These are phyloP conservation scores for Cladosporium sp. DNA, from an alignment of 2,329 filamentous ascomycete species.

Conservation along the genomic window DNA sequence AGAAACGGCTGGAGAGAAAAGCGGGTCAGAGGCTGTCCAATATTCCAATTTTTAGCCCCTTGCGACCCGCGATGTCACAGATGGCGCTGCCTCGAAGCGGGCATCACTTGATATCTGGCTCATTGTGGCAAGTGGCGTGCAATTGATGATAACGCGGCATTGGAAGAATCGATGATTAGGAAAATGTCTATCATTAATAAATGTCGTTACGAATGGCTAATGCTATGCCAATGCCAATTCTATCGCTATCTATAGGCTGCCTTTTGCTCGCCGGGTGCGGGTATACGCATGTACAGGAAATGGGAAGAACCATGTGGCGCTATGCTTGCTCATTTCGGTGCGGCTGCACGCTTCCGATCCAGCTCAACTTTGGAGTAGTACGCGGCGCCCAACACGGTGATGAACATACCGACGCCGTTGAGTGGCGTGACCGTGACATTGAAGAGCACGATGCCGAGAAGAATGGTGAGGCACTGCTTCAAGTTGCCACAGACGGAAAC, in stretches of 20 bases:
- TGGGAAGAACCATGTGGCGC: background rate
- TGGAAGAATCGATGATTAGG: background rate
- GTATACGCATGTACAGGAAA: constrained; percentile 11
- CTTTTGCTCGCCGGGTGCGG: background rate
- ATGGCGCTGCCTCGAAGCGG: background rate
- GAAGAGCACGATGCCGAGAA: constrained; percentile 41
- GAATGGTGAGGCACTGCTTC: constrained; percentile 41
- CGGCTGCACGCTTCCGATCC: constrained; percentile 44
- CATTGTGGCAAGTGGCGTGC: background rate
- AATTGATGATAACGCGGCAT: background rate
- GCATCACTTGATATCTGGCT: background rate
- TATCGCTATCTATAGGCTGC: constrained; percentile 4
- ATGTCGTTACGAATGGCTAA: constrained; percentile 7
- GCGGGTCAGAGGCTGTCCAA: background rate
- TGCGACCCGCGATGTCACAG: background rate
- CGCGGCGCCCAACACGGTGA: constrained; percentile 58
- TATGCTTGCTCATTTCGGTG: constrained; percentile 8
- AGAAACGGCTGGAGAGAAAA: constrained; percentile 9
- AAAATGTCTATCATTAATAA: background rate
- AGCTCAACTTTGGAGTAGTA: constrained; percentile 61
- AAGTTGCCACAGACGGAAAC: constrained; percentile 41
- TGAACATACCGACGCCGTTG: constrained; percentile 56
- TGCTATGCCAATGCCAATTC: background rate
- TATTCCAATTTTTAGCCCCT: background rate
- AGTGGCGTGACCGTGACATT: constrained; percentile 35